Conservation (phyloP, 2,329 filamentous ascomycete species). For the Aspergillus carbonarius region DNA sequence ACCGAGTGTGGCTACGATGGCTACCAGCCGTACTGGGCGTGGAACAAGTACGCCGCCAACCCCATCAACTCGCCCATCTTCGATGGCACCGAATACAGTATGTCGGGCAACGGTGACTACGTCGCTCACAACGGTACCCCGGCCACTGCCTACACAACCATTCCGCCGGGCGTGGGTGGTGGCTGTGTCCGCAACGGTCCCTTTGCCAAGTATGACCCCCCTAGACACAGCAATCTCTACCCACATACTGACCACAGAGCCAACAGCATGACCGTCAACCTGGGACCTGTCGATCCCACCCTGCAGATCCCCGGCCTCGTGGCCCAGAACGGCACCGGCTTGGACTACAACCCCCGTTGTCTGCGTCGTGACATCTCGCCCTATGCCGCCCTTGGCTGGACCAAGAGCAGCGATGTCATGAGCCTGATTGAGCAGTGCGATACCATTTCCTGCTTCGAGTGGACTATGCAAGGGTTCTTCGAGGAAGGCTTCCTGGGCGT, state of each 20-base stretch:
- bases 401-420: slow-evolving; percentile 18
- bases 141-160: slow-evolving; percentile 30
- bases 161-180: slow-evolving; percentile 24
- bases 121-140: slow-evolving; percentile 24
- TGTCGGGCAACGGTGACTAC: slow-evolving; percentile 47
- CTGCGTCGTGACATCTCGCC: slow-evolving; percentile 29
- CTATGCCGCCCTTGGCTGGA: slow-evolving; percentile 18
- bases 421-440: slow-evolving; percentile 20
- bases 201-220: background rate
- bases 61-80: slow-evolving; percentile 33
- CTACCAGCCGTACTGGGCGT: slow-evolving; percentile 40
- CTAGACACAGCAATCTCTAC: too few relatives aligned
- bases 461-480: slow-evolving; percentile 21
- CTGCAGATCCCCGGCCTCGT: slow-evolving; percentile 16
- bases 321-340: slow-evolving; percentile 17
- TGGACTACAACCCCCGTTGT: slow-evolving; percentile 34
- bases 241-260: background rate
- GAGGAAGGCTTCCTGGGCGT: slow-evolving; percentile 40
- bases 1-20: slow-evolving; percentile 48
- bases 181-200: slow-evolving; percentile 5
- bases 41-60: slow-evolving; percentile 34
- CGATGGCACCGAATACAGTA: slow-evolving; percentile 40
- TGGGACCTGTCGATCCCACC: slow-evolving; percentile 27
- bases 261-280: slow-evolving; percentile 28
- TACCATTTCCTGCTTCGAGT: slow-evolving; percentile 25